These are phyloP conservation scores for Hanseniaspora uvarum DNA, from an alignment of 1,139 yeast genomes.

Conservation along the genomic window DNA sequence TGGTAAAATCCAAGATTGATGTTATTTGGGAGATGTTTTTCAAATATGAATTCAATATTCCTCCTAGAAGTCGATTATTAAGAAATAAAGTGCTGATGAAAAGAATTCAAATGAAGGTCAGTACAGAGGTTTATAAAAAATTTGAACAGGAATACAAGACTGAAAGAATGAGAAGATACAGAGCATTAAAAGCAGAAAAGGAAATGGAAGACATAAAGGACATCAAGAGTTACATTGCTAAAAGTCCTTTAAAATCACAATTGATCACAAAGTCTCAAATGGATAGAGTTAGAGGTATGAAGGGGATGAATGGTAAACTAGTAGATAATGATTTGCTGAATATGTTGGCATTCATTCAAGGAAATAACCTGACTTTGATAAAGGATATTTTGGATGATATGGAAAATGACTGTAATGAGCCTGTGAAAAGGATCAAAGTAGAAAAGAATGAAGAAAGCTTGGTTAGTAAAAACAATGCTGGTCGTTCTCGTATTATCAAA, in stretches of 20 bases:
- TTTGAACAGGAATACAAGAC: slow-evolving; percentile 49
- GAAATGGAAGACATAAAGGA: slow-evolving; percentile 5
- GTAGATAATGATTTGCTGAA: slow-evolving; percentile 15
- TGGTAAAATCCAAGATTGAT: slow-evolving; percentile 1
- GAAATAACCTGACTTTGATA: slow-evolving; percentile 4
- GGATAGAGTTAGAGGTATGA: neutral
- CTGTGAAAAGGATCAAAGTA: neutral
- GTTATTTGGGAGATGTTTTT: slow-evolving; percentile 16
- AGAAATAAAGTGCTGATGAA: slow-evolving; percentile 22
- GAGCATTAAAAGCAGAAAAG: slow-evolving; percentile 30
- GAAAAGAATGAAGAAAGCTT: neutral
- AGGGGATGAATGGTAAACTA: slow-evolving; percentile 10
- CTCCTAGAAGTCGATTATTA: slow-evolving; percentile 2
- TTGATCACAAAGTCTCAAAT: neutral
- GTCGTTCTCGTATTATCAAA: neutral
- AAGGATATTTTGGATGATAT: slow-evolving; percentile 14
- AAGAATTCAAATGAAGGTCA: slow-evolving; percentile 25
- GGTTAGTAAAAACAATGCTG: neutral
- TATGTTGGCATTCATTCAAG: slow-evolving; percentile 15
- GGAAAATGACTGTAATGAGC: slow-evolving; percentile 6
- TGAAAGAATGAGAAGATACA: slow-evolving; percentile 83
- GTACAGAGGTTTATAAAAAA: slow-evolving; percentile 48
- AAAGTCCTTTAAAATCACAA: slow-evolving; percentile 3
- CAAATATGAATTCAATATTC: slow-evolving; percentile 12
- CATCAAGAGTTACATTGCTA: neutral